A percentile compares a stretch with the other conserved stretches of the same genome.
Evolutionary conservation across 108 stramenopile species (phyloP).

Genomic region (Cyclotella choctawhatcheeana): DNA sequence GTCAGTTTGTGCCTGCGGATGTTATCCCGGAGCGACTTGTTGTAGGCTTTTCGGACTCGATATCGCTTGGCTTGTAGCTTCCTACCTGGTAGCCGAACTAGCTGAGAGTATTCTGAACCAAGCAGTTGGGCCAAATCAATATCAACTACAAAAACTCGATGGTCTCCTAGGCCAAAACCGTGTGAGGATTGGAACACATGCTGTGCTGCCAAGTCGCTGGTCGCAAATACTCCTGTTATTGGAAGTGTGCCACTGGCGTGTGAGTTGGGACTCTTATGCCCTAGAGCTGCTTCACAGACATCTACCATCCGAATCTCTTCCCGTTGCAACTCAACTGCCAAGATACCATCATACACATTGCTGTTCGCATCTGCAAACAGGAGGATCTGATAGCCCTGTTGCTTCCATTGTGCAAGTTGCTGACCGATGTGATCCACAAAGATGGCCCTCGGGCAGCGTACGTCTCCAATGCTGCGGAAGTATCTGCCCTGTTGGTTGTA

Average conservation of each 20-base stretch:
- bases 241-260: neutral
- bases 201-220: neutral
- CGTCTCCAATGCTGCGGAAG: neutral
- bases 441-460: neutral
- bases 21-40: neutral
- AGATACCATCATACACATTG: neutral
- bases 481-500: neutral
- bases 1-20: neutral
- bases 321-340: neutral
- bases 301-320: neutral
- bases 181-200: neutral
- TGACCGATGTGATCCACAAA: neutral
- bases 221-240: slow-evolving; percentile 4
- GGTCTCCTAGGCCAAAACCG: neutral
- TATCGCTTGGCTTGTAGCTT: neutral
- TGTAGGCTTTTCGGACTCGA: neutral
- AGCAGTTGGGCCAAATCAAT: neutral
- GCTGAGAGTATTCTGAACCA: neutral
- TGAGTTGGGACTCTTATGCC: neutral
- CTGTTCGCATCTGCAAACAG: slow-evolving; percentile 1
- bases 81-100: neutral
- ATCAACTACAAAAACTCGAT: neutral
- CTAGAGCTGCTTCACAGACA: neutral
- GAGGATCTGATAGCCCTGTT: neutral
- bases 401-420: neutral